Conservation (phyloP, 106 monocot species). For the Phalaenopsis equestris region DNA sequence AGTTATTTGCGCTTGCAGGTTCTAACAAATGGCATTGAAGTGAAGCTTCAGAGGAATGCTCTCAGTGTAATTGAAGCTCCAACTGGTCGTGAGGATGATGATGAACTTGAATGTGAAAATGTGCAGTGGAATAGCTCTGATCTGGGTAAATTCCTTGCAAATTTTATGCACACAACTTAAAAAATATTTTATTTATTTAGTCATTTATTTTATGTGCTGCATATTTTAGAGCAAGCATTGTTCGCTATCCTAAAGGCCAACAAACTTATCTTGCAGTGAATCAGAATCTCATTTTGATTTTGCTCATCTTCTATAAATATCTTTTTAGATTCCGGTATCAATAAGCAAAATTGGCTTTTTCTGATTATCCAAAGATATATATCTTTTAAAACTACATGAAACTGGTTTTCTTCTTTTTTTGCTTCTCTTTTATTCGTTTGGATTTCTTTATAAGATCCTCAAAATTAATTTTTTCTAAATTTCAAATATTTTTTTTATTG, state of each 20-base stretch:
- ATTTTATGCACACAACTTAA: neutral
- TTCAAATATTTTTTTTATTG: neutral
- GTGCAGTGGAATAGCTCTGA: slow-evolving; percentile 29
- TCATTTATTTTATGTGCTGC: neutral
- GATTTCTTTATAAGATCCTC: neutral
- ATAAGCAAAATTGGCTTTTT: no score
- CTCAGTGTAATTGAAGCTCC: slow-evolving; percentile 44
- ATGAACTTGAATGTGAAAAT: slow-evolving; percentile 42
- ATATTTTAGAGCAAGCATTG: neutral
- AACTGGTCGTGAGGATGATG: slow-evolving; percentile 34
- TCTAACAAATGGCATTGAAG: slow-evolving; percentile 42
- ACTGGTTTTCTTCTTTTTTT: neutral
- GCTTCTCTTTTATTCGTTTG: neutral
- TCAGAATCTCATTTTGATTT: neutral
- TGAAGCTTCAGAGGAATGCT: slow-evolving; percentile 48
- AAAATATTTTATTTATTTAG: no score
- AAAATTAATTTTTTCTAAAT: neutral
- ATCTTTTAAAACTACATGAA: neutral
- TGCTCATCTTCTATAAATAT: neutral
- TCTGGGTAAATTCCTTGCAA: slow-evolving; percentile 18
- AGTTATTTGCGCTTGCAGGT: slow-evolving; percentile 17
- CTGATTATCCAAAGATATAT: neutral
- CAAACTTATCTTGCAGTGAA: neutral
- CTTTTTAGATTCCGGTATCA: neutral
- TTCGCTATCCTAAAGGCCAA: neutral